Conservation (phyloP, 2,329 filamentous ascomycete species). For the Hypocreales sp. region DNA sequence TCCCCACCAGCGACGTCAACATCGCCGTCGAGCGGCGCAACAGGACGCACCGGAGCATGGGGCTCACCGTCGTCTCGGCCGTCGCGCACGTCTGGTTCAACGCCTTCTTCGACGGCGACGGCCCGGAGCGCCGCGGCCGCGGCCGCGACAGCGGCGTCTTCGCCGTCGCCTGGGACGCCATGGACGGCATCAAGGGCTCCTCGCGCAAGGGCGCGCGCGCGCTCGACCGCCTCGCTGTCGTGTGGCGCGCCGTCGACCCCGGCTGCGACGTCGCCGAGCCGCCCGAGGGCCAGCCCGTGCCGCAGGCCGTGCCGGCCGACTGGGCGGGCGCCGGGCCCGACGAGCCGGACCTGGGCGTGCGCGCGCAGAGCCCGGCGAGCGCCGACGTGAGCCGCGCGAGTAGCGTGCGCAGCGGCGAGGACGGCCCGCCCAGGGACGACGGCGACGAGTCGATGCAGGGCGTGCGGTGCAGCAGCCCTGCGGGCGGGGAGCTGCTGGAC, state of each 20-base stretch:
- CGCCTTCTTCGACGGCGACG: constrained; percentile 73
- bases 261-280: constrained; percentile 33
- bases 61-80: constrained; percentile 79
- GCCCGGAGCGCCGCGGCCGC: constrained; percentile 50
- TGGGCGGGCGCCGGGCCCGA: constrained; percentile 49
- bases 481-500: constrained; percentile 16
- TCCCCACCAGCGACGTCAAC: constrained; percentile 77
- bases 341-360: constrained; percentile 52
- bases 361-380: constrained; percentile 48
- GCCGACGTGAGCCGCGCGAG: constrained; percentile 56
- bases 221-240: constrained; percentile 68
- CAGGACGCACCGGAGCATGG: constrained; percentile 59
- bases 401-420: constrained; percentile 36
- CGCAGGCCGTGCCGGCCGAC: constrained; percentile 53
- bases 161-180: constrained; percentile 43
- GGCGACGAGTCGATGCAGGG: constrained; percentile 11
- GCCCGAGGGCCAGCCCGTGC: constrained; percentile 48
- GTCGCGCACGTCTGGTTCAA: constrained; percentile 98
- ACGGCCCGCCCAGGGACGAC: constrained; percentile 2
- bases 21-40: constrained; percentile 80
- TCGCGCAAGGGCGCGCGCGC: constrained; percentile 66
- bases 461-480: constrained; percentile 19
- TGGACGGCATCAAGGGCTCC: constrained; percentile 93
- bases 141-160: constrained; percentile 52
- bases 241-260: constrained; percentile 48